A percentile compares a stretch with the other conserved stretches of the same genome.
These are phyloP conservation scores for Amanita pallidorosea DNA, from an alignment of 768 basidiomycete species.

Conservation along the genomic window DNA sequence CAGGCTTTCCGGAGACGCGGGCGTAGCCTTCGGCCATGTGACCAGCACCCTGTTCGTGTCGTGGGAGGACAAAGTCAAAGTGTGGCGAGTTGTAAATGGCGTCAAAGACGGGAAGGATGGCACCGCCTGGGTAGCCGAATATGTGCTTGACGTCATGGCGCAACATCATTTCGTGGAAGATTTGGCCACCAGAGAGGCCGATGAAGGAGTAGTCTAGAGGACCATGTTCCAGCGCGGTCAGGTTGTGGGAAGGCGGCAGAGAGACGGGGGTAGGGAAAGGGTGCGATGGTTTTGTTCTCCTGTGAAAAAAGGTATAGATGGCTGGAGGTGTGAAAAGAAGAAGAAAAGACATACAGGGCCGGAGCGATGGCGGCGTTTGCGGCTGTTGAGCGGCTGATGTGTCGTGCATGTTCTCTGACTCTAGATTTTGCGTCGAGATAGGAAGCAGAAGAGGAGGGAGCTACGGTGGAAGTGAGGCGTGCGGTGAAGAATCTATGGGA, in stretches of 20 bases:
- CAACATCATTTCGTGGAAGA: slow-evolving; percentile 99
- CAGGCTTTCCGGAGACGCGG: slow-evolving; percentile 93
- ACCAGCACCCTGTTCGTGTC: slow-evolving; percentile 97
- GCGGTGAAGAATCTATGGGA: background rate
- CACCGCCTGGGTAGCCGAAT: slow-evolving; percentile 97
- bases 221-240: slow-evolving; percentile 26
- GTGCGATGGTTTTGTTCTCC: slow-evolving; percentile 56
- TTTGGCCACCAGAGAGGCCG: slow-evolving; percentile 91
- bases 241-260: slow-evolving; percentile 17
- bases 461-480: background rate
- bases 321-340: slow-evolving; percentile 2
- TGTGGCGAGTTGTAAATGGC: slow-evolving; percentile 95
- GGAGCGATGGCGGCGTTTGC: slow-evolving; percentile 53
- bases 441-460: slow-evolving; percentile 2
- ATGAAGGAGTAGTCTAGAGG: slow-evolving; percentile 78
- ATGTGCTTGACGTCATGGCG: slow-evolving; percentile 93
- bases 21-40: slow-evolving; percentile 99
- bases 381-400: slow-evolving; percentile 58
- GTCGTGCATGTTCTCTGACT: slow-evolving; percentile 67
- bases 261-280: slow-evolving; percentile 28
- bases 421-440: slow-evolving; percentile 73
- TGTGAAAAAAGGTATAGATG: slow-evolving; percentile 14
- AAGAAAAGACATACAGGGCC: slow-evolving; percentile 35
- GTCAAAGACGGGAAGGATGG: slow-evolving; percentile 98
- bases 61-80: slow-evolving; percentile 91